Conservation (phyloP, 2,329 filamentous ascomycete genomes). For the Trichoderma sp. region DNA sequence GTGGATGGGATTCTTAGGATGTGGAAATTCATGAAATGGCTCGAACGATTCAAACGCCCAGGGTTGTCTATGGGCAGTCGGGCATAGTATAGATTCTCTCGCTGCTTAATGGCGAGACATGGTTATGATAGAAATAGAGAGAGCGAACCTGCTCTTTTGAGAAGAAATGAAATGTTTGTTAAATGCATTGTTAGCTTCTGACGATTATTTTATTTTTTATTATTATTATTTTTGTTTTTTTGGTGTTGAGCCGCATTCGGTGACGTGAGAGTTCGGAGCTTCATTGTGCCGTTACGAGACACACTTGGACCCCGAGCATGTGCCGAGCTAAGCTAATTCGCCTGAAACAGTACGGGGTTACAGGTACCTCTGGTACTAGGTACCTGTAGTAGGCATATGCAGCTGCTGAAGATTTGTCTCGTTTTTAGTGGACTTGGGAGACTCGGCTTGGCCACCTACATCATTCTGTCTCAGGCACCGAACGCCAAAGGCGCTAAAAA, state of each 20-base stretch:
- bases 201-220: too few relatives aligned
- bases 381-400: too few relatives aligned
- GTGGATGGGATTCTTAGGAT: conserved; percentile 24
- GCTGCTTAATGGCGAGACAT: background rate
- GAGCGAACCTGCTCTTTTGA: conserved; percentile 6
- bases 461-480: background rate
- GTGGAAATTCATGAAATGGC: conserved; percentile 25
- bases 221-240: too few relatives aligned
- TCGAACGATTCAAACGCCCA: conserved; percentile 9
- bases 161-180: background rate
- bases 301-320: background rate
- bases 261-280: background rate
- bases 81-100: conserved; percentile 17
- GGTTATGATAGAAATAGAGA: conserved; percentile 17
- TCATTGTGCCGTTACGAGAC: background rate
- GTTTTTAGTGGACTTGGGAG: background rate
- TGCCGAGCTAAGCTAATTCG: background rate
- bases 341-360: background rate
- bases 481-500: background rate
- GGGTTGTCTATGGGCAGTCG: conserved; percentile 16
- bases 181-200: background rate
- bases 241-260: background rate
- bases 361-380: too few relatives aligned
- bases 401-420: background rate
- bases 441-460: background rate